Conservation (phyloP, 1,284 basidiomycete species). For the Ceratobasidium sp. region DNA sequence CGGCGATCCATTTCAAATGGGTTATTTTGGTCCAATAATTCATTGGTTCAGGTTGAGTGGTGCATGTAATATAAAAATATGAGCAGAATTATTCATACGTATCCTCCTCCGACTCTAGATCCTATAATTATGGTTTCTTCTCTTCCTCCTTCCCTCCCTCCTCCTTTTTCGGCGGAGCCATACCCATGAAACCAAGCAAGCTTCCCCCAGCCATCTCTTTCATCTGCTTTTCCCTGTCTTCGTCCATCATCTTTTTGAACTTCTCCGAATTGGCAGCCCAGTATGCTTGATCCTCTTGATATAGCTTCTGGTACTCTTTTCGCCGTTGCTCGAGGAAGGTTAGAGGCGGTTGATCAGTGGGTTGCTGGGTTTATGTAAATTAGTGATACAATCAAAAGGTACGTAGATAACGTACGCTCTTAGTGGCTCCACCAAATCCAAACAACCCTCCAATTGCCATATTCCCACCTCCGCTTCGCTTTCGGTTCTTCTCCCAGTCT, state of each 20-base stretch:
- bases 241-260: conserved; percentile 83
- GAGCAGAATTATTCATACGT: neutral
- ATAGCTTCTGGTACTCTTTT: conserved; percentile 85
- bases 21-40: neutral
- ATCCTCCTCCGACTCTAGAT: neutral
- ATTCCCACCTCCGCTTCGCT: conserved; percentile 59
- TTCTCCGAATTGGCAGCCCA: conserved; percentile 85
- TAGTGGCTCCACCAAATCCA: conserved; percentile 36
- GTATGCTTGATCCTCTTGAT: conserved; percentile 91
- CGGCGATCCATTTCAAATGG: conserved; percentile 27
- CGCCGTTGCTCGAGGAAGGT: conserved; percentile 95
- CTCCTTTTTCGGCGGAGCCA: conserved; percentile 39
- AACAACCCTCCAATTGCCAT: conserved; percentile 60
- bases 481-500: conserved; percentile 82
- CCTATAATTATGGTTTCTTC: conserved; percentile 24
- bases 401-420: conserved; percentile 23
- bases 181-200: conserved; percentile 57
- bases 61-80: conserved; percentile 44
- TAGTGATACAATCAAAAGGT: neutral
- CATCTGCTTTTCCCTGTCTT: conserved; percentile 85
- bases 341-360: conserved; percentile 65
- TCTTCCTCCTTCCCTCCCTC: conserved; percentile 11
- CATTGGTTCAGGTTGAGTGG: conserved; percentile 26
- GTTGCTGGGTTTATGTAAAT: conserved; percentile 52
- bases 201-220: conserved; percentile 67